These are phyloP conservation scores for Arthrobotrys sphaeroides DNA, from an alignment of 2,329 filamentous ascomycete species.

Conservation along the genomic window DNA sequence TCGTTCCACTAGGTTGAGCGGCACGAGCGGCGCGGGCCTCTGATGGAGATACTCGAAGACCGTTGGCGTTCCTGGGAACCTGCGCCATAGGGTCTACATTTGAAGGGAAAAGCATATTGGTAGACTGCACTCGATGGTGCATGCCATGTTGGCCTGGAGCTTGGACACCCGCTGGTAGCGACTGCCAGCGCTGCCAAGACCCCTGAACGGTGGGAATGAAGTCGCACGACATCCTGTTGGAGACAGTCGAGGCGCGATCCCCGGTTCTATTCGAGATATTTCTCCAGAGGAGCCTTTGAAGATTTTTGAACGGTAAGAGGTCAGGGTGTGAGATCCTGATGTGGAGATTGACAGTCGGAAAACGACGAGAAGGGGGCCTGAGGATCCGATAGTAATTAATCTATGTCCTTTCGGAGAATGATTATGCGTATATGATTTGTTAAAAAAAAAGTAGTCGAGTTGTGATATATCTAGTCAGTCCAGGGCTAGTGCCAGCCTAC, in stretches of 20 bases:
- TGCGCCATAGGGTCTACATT: conserved; percentile 42
- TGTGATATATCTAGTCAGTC: conserved; percentile 10
- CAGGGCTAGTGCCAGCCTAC: conserved; percentile 34
- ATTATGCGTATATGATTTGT: neutral
- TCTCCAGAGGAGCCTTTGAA: neutral
- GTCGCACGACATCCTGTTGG: conserved; percentile 10
- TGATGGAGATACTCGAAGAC: conserved; percentile 40
- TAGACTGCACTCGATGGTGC: conserved; percentile 49
- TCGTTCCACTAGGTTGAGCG: conserved; percentile 17
- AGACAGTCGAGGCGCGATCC: neutral
- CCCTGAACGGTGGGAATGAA: conserved; percentile 1
- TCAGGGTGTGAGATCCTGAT: neutral
- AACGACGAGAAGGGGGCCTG: neutral
- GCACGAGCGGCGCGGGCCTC: conserved; percentile 39
- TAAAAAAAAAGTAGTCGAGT: neutral
- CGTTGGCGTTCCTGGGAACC: conserved; percentile 16
- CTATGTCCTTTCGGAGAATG: neutral
- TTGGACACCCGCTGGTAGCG: neutral
- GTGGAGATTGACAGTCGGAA: neutral
- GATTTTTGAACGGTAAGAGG: neutral
- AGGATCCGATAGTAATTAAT: neutral
- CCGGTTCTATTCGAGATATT: neutral
- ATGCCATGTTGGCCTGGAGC: conserved; percentile 9
- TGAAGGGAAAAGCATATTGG: conserved; percentile 46
- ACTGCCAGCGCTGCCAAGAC: conserved; percentile 12